These are phyloP conservation scores for Teratosphaeria epicoccoides DNA, from an alignment of 2,329 filamentous ascomycete genomes.

Conservation along the genomic window DNA sequence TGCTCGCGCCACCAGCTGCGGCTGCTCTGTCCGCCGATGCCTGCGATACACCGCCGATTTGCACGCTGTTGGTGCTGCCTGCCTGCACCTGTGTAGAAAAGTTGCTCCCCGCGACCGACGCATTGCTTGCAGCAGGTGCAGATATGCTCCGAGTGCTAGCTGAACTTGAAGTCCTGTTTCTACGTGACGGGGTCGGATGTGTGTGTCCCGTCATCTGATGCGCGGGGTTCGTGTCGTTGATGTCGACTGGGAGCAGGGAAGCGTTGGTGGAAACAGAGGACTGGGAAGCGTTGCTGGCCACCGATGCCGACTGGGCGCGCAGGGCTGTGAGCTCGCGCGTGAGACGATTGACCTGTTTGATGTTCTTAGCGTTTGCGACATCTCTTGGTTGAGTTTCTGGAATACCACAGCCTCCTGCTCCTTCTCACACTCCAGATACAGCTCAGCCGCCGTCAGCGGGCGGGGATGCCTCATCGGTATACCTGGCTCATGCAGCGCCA, in stretches of 20 bases:
- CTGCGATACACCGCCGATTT: slow-evolving; percentile 22
- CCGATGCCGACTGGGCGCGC: slow-evolving; percentile 55
- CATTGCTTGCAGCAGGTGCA: slow-evolving; percentile 13
- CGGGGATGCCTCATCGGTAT: slow-evolving; percentile 71
- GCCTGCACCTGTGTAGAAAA: slow-evolving; percentile 13
- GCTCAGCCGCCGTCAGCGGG: slow-evolving; percentile 76
- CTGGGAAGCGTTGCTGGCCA: slow-evolving; percentile 45
- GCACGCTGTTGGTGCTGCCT: slow-evolving; percentile 10
- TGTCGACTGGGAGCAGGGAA: slow-evolving; percentile 30
- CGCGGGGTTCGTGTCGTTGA: slow-evolving; percentile 38
- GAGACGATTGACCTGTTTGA: slow-evolving; percentile 70
- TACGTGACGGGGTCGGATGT: slow-evolving; percentile 44
- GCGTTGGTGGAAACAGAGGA: slow-evolving; percentile 45
- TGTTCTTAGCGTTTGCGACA: not conserved
- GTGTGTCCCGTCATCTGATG: slow-evolving; percentile 36
- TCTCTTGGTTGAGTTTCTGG: slow-evolving; percentile 8
- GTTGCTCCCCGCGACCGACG: slow-evolving; percentile 3
- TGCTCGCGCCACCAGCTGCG: slow-evolving; percentile 15
- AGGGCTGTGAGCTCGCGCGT: slow-evolving; percentile 79
- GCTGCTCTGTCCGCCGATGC: slow-evolving; percentile 27
- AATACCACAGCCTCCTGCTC: slow-evolving; percentile 87
- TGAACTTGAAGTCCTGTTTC: slow-evolving; percentile 33
- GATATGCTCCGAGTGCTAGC: slow-evolving; percentile 20
- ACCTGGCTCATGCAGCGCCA: slow-evolving; percentile 12
- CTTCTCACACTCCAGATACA: slow-evolving; percentile 83